phyloP scores from a whole-genome alignment of 2,329 filamentous ascomycete species.

The Ceratocystis smalleyi region DNA sequence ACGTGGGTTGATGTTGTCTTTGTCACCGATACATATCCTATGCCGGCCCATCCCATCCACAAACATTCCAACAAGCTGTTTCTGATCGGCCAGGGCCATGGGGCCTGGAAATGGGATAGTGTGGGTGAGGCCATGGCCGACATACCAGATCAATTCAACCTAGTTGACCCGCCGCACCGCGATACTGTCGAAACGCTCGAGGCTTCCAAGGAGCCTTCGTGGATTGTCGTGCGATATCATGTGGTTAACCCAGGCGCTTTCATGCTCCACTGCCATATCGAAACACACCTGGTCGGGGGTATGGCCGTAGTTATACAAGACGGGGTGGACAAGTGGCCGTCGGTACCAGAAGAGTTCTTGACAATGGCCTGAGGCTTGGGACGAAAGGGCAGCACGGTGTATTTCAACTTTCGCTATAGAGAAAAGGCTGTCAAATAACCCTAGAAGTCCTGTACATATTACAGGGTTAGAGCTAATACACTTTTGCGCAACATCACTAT shows the following conservation, averaged over 20 bases:
- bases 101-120: slow-evolving; percentile 35
- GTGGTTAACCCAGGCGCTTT: slow-evolving; percentile 38
- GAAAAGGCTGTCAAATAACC: too few relatives aligned
- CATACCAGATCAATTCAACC: slow-evolving; percentile 38
- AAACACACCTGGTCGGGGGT: slow-evolving; percentile 37
- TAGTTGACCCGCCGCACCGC: slow-evolving; percentile 37
- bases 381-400: too few relatives aligned
- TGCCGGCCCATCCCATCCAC: slow-evolving; percentile 44
- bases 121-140: slow-evolving; percentile 37
- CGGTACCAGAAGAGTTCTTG: slow-evolving; percentile 27
- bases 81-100: slow-evolving; percentile 36
- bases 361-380: background rate
- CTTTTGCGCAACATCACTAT: background rate
- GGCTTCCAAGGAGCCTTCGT: slow-evolving; percentile 18
- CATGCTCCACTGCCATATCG: slow-evolving; percentile 42
- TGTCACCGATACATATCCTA: slow-evolving; percentile 28
- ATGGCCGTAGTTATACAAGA: slow-evolving; percentile 40
- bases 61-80: slow-evolving; percentile 49
- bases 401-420: too few relatives aligned
- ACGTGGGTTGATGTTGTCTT: slow-evolving; percentile 44
- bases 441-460: background rate
- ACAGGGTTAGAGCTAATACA: background rate
- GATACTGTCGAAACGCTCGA: slow-evolving; percentile 26
- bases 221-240: slow-evolving; percentile 39
- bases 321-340: slow-evolving; percentile 30